Conservation (phyloP, 2,329 filamentous ascomycete genomes). For the Aspergillus sp. region DNA sequence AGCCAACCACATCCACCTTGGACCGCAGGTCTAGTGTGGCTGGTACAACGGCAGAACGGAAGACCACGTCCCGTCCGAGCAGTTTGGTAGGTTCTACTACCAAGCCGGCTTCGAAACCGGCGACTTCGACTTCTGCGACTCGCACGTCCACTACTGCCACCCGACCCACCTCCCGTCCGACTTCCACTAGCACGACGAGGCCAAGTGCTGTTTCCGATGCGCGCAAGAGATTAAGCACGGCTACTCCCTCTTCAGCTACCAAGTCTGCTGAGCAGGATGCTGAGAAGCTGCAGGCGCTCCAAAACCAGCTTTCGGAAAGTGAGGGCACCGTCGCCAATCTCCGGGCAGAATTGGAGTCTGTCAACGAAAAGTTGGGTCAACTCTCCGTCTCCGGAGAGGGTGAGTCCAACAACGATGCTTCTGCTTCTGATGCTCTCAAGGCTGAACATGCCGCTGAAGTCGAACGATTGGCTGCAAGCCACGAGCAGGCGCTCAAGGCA, state of each 20-base stretch:
- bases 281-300: slow-evolving; percentile 29
- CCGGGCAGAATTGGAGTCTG: slow-evolving; percentile 26
- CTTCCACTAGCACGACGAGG: slow-evolving; percentile 10
- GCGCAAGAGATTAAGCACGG: slow-evolving; percentile 33
- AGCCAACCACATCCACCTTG: slow-evolving; percentile 24
- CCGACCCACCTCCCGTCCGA: slow-evolving; percentile 4
- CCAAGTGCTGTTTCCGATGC: slow-evolving; percentile 16
- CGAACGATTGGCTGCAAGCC: slow-evolving; percentile 23
- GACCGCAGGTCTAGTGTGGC: slow-evolving; percentile 35
- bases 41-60: slow-evolving; percentile 28
- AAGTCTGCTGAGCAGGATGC: slow-evolving; percentile 23
- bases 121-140: slow-evolving; percentile 18
- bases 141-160: slow-evolving; percentile 16
- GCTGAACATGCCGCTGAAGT: slow-evolving; percentile 29
- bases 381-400: slow-evolving; percentile 23
- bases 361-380: slow-evolving; percentile 30
- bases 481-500: slow-evolving; percentile 27
- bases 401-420: slow-evolving; percentile 14
- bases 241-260: slow-evolving; percentile 19
- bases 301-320: slow-evolving; percentile 30
- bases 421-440: slow-evolving; percentile 18
- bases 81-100: slow-evolving; percentile 17
- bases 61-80: slow-evolving; percentile 15
- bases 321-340: slow-evolving; percentile 28
- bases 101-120: slow-evolving; percentile 18